phyloP scores from a whole-genome alignment of 352 stramenopile species.

The Phytopythium ostracodes region DNA sequence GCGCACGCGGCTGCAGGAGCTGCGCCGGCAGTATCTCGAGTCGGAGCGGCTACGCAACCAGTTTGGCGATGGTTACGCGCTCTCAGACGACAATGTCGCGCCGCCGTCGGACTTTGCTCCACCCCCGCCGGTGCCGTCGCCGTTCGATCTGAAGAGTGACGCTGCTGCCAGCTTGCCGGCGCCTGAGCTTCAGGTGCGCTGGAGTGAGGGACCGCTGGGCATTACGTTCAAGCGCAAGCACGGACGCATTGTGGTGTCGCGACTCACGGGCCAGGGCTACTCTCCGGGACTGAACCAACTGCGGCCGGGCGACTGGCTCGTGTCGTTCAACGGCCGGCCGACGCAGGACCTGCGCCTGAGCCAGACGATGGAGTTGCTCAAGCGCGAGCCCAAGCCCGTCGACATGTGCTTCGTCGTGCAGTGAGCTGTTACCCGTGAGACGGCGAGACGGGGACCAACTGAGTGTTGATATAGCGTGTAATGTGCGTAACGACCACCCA shows the following conservation, averaged over 20 bases:
- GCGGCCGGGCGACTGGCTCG: constrained; percentile 63
- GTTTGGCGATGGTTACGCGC: constrained; percentile 42
- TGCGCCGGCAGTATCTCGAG: constrained; percentile 71
- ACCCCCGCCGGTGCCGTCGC: constrained; percentile 2
- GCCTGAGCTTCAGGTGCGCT: constrained; percentile 69
- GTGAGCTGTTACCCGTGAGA: constrained; percentile 12
- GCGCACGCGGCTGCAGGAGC: constrained; percentile 38
- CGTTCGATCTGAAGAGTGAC: constrained; percentile 5
- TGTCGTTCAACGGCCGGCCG: constrained; percentile 69
- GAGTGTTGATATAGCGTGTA: constrained; percentile 3
- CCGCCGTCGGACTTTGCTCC: background rate
- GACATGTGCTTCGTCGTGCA: constrained; percentile 80
- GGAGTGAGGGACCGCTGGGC: constrained; percentile 63
- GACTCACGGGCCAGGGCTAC: constrained; percentile 64
- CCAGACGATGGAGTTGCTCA: constrained; percentile 82
- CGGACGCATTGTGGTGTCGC: constrained; percentile 71
- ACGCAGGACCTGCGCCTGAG: constrained; percentile 56
- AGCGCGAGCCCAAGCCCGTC: constrained; percentile 66
- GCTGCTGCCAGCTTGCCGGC: constrained; percentile 21
- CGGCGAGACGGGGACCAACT: background rate
- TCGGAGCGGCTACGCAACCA: constrained; percentile 56
- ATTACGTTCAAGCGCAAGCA: constrained; percentile 83
- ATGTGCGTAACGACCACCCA: background rate
- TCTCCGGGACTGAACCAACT: constrained; percentile 65
- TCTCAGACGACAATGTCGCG: constrained; percentile 57